Conservation (phyloP, 208 protist species). For the Leishmania braziliensis region DNA sequence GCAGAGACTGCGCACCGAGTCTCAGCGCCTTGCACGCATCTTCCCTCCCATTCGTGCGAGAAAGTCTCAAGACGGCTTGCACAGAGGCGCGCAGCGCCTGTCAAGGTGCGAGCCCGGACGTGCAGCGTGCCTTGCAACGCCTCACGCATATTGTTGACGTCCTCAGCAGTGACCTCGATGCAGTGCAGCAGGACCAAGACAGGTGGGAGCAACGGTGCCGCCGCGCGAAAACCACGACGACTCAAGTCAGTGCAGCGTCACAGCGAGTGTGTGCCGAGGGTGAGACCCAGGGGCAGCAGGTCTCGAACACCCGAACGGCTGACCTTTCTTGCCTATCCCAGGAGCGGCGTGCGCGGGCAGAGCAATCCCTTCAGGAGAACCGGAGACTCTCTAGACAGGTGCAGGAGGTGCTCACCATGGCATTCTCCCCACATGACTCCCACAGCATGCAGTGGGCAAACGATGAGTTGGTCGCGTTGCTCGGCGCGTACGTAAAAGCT, state of each 20-base stretch:
- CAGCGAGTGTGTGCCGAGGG: slow-evolving; percentile 1
- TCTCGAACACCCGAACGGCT: not conserved
- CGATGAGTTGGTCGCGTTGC: slow-evolving; percentile 9
- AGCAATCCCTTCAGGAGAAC: slow-evolving; percentile 11
- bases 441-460: slow-evolving; percentile 11
- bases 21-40: not conserved
- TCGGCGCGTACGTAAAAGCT: not conserved
- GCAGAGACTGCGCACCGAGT: not conserved
- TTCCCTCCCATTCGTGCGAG: not conserved
- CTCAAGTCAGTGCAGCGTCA: not conserved
- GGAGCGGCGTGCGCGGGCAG: slow-evolving; percentile 17
- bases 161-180: not conserved
- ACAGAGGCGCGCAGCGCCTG: slow-evolving; percentile 9
- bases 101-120: not conserved
- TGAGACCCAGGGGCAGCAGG: slow-evolving; percentile 9
- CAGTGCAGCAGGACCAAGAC: not conserved
- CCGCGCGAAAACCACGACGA: not conserved
- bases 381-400: slow-evolving; percentile 33
- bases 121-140: not conserved
- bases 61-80: slow-evolving; percentile 2
- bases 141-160: not conserved
- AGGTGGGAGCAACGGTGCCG: slow-evolving; percentile 16
- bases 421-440: slow-evolving; percentile 5
- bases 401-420: slow-evolving; percentile 11
- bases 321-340: not conserved